phyloP scores from a whole-genome alignment of 495 filamentous ascomycete genomes.

The Neurospora intermedia region DNA sequence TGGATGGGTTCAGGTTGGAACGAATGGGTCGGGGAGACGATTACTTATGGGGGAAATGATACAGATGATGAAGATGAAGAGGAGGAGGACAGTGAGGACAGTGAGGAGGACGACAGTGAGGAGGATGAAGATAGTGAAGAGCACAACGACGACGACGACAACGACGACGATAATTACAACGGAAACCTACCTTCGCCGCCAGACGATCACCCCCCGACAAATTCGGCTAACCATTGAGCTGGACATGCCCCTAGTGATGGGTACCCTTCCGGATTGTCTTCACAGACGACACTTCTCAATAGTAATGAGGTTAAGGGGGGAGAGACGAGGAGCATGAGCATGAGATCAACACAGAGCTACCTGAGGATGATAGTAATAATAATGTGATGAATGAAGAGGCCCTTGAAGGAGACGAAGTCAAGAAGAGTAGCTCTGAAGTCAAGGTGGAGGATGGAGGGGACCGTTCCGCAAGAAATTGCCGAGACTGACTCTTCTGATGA shows the following conservation, averaged over 20 bases:
- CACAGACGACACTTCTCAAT: not conserved
- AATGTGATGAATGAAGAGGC: not conserved
- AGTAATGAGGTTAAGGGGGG: not conserved
- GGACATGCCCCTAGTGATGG: not conserved
- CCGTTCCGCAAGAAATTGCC: not conserved
- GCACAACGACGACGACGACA: not conserved
- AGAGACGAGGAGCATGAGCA: not conserved
- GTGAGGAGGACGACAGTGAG: not conserved
- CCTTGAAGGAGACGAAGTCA: not conserved
- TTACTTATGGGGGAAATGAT: not conserved
- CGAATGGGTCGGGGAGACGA: too few relatives aligned
- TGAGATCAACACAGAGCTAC: not conserved
- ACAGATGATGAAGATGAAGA: not conserved
- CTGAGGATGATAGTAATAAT: not conserved
- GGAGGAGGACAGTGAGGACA: not conserved
- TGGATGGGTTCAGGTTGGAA: too few relatives aligned
- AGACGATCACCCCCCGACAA: not conserved
- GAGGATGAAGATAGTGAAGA: not conserved
- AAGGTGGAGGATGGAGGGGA: not conserved
- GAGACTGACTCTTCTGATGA: too few relatives aligned
- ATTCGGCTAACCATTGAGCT: not conserved
- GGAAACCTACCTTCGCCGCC: not conserved
- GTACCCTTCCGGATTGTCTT: not conserved
- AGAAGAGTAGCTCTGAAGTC: not conserved
- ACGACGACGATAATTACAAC: not conserved